These are phyloP conservation scores for Pythium volutum DNA, from an alignment of 352 stramenopile genomes.

Conservation along the genomic window DNA sequence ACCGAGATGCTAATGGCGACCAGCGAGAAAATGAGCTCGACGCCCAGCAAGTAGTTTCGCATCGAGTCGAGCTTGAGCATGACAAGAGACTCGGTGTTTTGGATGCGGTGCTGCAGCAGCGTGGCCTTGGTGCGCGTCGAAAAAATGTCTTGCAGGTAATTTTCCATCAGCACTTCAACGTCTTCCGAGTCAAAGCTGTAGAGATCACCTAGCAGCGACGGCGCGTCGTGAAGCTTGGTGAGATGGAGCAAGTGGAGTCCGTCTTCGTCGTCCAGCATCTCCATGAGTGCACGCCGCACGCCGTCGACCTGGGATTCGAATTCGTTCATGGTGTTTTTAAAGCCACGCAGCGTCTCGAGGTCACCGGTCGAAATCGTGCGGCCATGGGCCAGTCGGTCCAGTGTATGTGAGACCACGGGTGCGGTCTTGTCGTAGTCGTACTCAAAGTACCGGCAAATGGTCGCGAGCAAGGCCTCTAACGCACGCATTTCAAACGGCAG, in stretches of 20 bases:
- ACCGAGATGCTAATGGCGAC: slow-evolving; percentile 61
- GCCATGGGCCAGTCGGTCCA: slow-evolving; percentile 51
- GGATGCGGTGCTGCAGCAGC: slow-evolving; percentile 67
- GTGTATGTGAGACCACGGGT: slow-evolving; percentile 38
- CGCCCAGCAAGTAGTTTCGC: slow-evolving; percentile 72
- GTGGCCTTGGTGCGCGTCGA: slow-evolving; percentile 67
- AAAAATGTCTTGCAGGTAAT: slow-evolving; percentile 79
- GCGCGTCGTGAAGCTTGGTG: slow-evolving; percentile 61
- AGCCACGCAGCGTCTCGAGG: slow-evolving; percentile 58
- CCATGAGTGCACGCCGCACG: slow-evolving; percentile 58
- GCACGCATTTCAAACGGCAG: slow-evolving; percentile 23
- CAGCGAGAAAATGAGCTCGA: slow-evolving; percentile 75
- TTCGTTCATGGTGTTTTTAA: slow-evolving; percentile 77
- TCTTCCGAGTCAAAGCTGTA: slow-evolving; percentile 72
- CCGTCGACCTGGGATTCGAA: slow-evolving; percentile 67
- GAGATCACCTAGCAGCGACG: slow-evolving; percentile 41
- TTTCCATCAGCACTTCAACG: slow-evolving; percentile 70
- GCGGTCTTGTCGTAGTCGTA: slow-evolving; percentile 46
- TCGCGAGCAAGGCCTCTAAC: slow-evolving; percentile 44
- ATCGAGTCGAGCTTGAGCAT: slow-evolving; percentile 79
- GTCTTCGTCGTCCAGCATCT: slow-evolving; percentile 69
- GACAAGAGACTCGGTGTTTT: slow-evolving; percentile 74
- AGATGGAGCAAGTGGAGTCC: slow-evolving; percentile 61
- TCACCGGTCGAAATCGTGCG: slow-evolving; percentile 40
- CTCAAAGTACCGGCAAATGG: slow-evolving; percentile 55